Conservation (phyloP, 2,329 filamentous ascomycete species). For the Fusarium pininemorale region DNA sequence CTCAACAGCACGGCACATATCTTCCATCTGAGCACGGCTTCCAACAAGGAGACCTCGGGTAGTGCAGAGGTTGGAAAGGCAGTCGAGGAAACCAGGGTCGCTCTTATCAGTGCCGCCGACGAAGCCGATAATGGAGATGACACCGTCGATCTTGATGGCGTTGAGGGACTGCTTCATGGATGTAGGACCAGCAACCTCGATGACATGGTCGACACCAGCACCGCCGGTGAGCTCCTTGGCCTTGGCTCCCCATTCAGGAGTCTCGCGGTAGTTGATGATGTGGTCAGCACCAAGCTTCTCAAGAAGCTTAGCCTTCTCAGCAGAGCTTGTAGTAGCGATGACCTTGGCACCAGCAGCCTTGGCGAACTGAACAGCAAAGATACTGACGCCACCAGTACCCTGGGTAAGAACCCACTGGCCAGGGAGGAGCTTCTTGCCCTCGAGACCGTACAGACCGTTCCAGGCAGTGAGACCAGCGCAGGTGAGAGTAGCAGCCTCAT, state of each 20-base stretch:
- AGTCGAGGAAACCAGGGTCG: slow-evolving; percentile 48
- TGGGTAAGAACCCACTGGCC: slow-evolving; percentile 71
- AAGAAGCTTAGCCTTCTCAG: slow-evolving; percentile 54
- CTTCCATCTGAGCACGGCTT: slow-evolving; percentile 58
- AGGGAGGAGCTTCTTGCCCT: slow-evolving; percentile 56
- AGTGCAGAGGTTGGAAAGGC: slow-evolving; percentile 48
- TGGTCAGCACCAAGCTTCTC: slow-evolving; percentile 59
- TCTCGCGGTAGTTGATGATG: slow-evolving; percentile 60
- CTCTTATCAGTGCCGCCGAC: slow-evolving; percentile 42
- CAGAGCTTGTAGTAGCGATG: slow-evolving; percentile 59
- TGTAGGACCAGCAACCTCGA: slow-evolving; percentile 58
- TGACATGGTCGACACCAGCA: slow-evolving; percentile 56
- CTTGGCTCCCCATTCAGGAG: slow-evolving; percentile 56
- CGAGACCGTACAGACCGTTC: slow-evolving; percentile 71
- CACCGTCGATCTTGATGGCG: slow-evolving; percentile 56
- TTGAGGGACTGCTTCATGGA: slow-evolving; percentile 57
- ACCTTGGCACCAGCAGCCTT: slow-evolving; percentile 59
- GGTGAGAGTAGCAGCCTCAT: slow-evolving; percentile 65
- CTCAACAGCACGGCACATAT: slow-evolving; percentile 61
- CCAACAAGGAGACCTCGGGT: slow-evolving; percentile 59
- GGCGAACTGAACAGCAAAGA: slow-evolving; percentile 71
- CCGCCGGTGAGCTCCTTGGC: slow-evolving; percentile 56
- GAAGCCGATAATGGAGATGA: slow-evolving; percentile 55
- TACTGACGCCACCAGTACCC: slow-evolving; percentile 75
- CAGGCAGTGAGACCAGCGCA: slow-evolving; percentile 72